Conservation (phyloP, 2,329 filamentous ascomycete genomes). For the Colletotrichum somersetense region DNA sequence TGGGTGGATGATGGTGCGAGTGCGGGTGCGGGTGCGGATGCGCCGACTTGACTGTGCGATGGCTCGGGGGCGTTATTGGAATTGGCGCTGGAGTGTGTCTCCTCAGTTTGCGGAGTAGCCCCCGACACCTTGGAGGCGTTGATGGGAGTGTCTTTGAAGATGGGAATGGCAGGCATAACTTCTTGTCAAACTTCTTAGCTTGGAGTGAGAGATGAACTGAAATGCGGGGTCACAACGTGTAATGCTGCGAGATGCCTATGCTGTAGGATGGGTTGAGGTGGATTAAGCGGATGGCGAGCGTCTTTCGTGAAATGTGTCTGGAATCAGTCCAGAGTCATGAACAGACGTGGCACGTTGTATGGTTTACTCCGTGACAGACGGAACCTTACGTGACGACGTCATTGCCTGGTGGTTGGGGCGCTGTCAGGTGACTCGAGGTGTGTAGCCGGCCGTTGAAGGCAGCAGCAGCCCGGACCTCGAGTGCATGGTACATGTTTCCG, state of each 20-base stretch:
- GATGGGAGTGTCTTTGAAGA: constrained; percentile 71
- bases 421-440: constrained; percentile 38
- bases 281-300: constrained; percentile 1
- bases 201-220: constrained; percentile 26
- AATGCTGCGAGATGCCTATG: constrained; percentile 1
- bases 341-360: constrained; percentile 40
- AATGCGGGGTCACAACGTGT: constrained; percentile 9
- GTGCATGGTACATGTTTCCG: background rate
- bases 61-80: constrained; percentile 15
- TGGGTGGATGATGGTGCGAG: constrained; percentile 43
- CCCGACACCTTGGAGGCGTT: constrained; percentile 66
- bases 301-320: constrained; percentile 21
- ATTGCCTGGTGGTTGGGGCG: constrained; percentile 36
- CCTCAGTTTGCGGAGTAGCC: constrained; percentile 59
- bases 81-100: constrained; percentile 15
- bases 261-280: constrained; percentile 12
- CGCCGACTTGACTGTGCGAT: constrained; percentile 44
- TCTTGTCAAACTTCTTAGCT: constrained; percentile 15
- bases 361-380: constrained; percentile 39
- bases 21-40: constrained; percentile 22
- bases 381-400: constrained; percentile 41
- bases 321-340: constrained; percentile 38
- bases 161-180: constrained; percentile 70
- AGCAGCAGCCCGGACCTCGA: constrained; percentile 1
- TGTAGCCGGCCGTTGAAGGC: constrained; percentile 8